Evolutionary conservation across 78 protist species (phyloP).

Genomic region (Planoprotostelium fungivorum): DNA sequence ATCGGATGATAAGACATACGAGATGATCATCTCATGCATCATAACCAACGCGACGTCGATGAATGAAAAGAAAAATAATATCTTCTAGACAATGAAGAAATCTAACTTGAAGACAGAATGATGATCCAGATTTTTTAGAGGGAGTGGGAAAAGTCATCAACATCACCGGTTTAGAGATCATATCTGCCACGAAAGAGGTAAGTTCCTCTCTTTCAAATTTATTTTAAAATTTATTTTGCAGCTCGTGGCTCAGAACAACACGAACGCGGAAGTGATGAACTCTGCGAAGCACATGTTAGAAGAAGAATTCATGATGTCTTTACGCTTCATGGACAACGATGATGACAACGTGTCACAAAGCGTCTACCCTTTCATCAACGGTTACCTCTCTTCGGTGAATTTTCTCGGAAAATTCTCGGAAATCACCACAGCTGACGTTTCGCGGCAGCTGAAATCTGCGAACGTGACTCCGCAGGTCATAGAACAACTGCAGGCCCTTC

Average conservation of each 20-base stretch:
- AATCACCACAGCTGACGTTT: no score
- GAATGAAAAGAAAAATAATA: no score
- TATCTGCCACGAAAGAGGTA: conserved; percentile 36
- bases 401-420: conserved; percentile 24
- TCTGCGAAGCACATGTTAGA: not conserved
- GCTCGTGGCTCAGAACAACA: not conserved
- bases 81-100: no score
- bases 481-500: conserved; percentile 9
- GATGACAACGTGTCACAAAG: not conserved
- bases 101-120: no score
- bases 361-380: not conserved
- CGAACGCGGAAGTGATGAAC: not conserved
- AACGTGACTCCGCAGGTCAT: not conserved
- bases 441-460: conserved; percentile 32
- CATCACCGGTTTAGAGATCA: conserved; percentile 56
- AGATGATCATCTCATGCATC: no score
- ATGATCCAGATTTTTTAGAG: conserved; percentile 38
- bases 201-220: not conserved
- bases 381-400: not conserved
- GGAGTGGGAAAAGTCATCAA: conserved; percentile 43
- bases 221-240: not conserved
- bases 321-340: not conserved
- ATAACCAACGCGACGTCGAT: no score
- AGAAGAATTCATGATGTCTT: not conserved
- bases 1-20: no score